These are phyloP conservation scores for Fomitopsis pulvina DNA, from an alignment of 768 basidiomycete species.

Conservation along the genomic window DNA sequence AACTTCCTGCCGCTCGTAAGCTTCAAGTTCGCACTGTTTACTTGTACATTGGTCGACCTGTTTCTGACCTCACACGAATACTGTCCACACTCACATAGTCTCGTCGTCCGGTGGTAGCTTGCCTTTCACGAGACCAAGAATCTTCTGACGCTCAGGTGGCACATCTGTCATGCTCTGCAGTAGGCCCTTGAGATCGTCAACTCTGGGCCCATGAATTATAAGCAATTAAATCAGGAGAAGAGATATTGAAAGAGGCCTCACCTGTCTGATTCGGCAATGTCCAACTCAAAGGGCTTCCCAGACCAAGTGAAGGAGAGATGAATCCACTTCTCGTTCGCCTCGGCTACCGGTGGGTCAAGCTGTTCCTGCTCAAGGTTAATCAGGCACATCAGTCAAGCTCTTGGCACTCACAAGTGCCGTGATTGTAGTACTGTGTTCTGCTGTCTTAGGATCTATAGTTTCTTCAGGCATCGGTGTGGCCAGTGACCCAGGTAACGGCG, in stretches of 20 bases:
- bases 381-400: too few species aligned
- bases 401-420: not conserved
- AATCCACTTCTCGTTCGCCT: slow-evolving; percentile 38
- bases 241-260: slow-evolving; percentile 18
- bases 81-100: slow-evolving; percentile 37
- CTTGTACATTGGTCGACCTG: too few species aligned
- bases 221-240: not conserved
- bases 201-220: slow-evolving; percentile 33
- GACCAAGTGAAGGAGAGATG: slow-evolving; percentile 67
- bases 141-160: slow-evolving; percentile 81
- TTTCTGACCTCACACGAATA: slow-evolving; percentile 3
- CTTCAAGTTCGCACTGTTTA: slow-evolving; percentile 48
- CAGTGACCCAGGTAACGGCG: too few species aligned
- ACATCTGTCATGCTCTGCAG: slow-evolving; percentile 69
- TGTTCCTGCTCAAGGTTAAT: not conserved
- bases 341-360: not conserved
- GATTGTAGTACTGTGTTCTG: not conserved
- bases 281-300: slow-evolving; percentile 57
- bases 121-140: slow-evolving; percentile 78
- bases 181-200: slow-evolving; percentile 71
- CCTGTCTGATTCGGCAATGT: slow-evolving; percentile 77
- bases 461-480: not conserved
- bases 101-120: slow-evolving; percentile 74
- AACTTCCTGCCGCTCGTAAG: slow-evolving; percentile 65
- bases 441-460: not conserved